Evolutionary conservation across 208 protist species (phyloP), one percentile per base, ranked within the genome.

Genomic region (Leishmania martiniquensis): DNA sequence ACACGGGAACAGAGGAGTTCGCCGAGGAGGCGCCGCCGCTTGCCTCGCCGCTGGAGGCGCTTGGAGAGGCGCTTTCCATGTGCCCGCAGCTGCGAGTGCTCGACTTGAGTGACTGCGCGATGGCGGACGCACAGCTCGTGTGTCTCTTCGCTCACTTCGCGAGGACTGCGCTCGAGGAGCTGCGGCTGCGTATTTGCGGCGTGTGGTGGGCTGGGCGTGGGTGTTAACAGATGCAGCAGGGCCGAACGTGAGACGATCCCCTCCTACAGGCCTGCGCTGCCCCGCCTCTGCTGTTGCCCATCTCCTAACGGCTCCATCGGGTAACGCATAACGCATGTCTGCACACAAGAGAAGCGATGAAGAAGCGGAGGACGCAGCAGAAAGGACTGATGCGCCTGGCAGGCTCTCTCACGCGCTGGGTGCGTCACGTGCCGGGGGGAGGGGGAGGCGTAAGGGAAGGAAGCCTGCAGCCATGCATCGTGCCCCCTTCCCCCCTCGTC

Each of bases 11-110:
- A 4, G 85, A 89, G 7, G 84, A 72, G 15, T 25, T 82, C 22
- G 70, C 25, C 7, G 73, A 65, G 37, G 71, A 17, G 42, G 29
- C 62, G 54, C 52, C 25, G 47, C 22, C 13, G 39, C 4, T 17
- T 12, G 17, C 44, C 0, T 37, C 72, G 13, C 66, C 77, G 34
- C 85, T 91, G 79, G 77, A 86, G 51, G 44, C 39, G 22, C 57
- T 96, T 54, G 92, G 90, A 4, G 82, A 83, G 45, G 74, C 89
- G n/a, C 86, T 96, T 22, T 84, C 87, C 0, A 72, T 67, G n/a
- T 94, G 89, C 67, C 69, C 72, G 34, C 62, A 65, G 55, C 87
- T 96, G 54, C 77, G 76, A 29, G 47, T 77, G 63, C 71, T 96
- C 20, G 90, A 93, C 66, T 65, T 94, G 60, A 89, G 86, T 12